phyloP scores from a whole-genome alignment of 768 basidiomycete species.

The Suillus subluteus region DNA sequence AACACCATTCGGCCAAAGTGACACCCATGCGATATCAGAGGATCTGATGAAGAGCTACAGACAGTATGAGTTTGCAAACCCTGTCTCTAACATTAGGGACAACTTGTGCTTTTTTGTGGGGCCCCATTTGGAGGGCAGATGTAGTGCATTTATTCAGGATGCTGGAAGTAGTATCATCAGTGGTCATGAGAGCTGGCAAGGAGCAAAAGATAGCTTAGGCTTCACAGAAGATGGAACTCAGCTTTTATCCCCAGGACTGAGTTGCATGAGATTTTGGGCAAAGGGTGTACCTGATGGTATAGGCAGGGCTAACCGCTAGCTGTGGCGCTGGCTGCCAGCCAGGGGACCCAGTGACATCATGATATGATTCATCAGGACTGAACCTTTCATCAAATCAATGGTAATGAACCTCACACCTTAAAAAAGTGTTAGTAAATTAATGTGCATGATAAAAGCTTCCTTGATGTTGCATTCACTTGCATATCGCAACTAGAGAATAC shows the following conservation, averaged over 20 bases:
- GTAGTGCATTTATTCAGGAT: neutral
- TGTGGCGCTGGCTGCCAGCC: neutral
- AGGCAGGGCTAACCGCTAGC: neutral
- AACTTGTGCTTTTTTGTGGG: neutral
- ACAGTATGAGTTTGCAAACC: neutral
- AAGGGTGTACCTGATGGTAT: neutral
- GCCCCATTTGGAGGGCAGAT: neutral
- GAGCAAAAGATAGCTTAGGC: neutral
- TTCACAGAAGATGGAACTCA: neutral
- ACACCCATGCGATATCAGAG: too few species aligned
- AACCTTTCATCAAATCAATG: neutral
- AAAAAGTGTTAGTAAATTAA: neutral
- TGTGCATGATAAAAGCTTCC: neutral
- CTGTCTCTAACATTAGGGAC: neutral
- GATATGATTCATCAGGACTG: neutral
- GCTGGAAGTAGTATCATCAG: neutral
- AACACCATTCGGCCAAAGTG: neutral
- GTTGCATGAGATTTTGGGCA: neutral
- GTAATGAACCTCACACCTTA: neutral
- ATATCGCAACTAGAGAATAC: neutral
- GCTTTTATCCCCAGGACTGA: neutral
- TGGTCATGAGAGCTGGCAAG: neutral
- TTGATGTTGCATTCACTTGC: neutral
- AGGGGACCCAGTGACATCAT: neutral
- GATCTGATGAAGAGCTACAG: neutral